These are phyloP conservation scores for Peronosclerospora sorghi DNA, from an alignment of 352 stramenopile species.

Conservation along the genomic window DNA sequence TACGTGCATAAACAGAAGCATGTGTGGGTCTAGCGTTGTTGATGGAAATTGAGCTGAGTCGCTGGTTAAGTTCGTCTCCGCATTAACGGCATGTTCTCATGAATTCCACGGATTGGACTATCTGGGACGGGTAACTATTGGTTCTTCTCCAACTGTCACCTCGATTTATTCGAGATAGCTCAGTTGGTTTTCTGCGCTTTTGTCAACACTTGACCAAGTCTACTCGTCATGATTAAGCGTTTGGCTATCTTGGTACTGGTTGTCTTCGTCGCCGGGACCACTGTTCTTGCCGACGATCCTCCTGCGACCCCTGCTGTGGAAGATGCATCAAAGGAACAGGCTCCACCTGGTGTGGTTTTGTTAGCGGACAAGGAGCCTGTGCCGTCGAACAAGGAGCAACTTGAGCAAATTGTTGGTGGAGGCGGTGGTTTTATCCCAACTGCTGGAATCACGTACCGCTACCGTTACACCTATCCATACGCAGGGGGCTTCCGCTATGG, in stretches of 20 bases:
- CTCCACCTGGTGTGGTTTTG: too few relatives aligned
- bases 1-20: background rate
- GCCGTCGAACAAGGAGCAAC: too few relatives aligned
- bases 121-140: background rate
- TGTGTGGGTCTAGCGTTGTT: background rate
- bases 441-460: too few relatives aligned
- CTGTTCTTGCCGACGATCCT: constrained; percentile 13
- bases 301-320: constrained; percentile 2
- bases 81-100: background rate
- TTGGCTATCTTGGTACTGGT: constrained; percentile 13
- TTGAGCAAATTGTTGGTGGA: constrained; percentile 13
- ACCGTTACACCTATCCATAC: too few relatives aligned
- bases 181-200: constrained; percentile 17
- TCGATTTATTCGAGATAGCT: background rate
- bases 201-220: constrained; percentile 8
- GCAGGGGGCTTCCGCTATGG: constrained; percentile 19
- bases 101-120: constrained; percentile 5
- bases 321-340: too few relatives aligned
- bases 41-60: background rate
- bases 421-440: constrained; percentile 21
- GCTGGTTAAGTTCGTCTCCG: too few relatives aligned
- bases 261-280: constrained; percentile 18
- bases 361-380: too few relatives aligned
- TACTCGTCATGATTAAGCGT: too few relatives aligned
- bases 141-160: constrained; percentile 8